Base-by-base conservation (phyloP, 257 asterid genomes). In the Penstemon eatonii region DNA sequence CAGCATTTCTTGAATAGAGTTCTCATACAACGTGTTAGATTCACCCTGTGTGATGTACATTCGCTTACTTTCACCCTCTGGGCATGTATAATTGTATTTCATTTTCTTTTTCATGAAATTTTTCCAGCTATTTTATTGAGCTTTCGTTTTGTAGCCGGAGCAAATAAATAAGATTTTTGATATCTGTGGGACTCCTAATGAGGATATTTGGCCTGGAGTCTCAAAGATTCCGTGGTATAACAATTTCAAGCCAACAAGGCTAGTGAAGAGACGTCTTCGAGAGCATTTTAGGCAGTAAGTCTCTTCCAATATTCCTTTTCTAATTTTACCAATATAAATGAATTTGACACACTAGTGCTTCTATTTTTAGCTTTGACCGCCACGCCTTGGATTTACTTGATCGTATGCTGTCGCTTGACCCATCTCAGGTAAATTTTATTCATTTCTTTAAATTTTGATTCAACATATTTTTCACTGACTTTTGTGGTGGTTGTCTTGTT, bases 321-420 rank as follows among this genome's bases (percentile, higher is more conserved):
- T 52, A n/a, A 9, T 12, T 63, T 60, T 68, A 15, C 40, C 58
- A 64, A 54, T 67, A 9, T 38, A 41, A 15, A 40, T 53, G 41
- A 55, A 60, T 67, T 65, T 75, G 53, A 76, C 70, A 8, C 15
- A 5, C 67, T 56, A 56, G 40, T 49, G 19, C 44, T 74, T 63
- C 55, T 57, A 1, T 25, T 51, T 69, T 42, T 77, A 92, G 98
- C 83, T 89, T 92, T 76, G 98, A 92, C 72, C 95, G 93, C 9
- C 89, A 92, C 81, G 98, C 96, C 42, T 62, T 92, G 84, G 98
- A 92, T 80, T 83, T 89, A 69, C 95, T 92, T 63, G 97, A 92
- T 73, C 76, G 71, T 68, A 92, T 89, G 98, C 76, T 92, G 75
- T 75, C 87, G 63, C 98, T 92, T 9, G 96, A 92, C 79, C 98